These are phyloP conservation scores for Aspergillus sp. DNA, from an alignment of 2,329 filamentous ascomycete genomes.

Conservation along the genomic window DNA sequence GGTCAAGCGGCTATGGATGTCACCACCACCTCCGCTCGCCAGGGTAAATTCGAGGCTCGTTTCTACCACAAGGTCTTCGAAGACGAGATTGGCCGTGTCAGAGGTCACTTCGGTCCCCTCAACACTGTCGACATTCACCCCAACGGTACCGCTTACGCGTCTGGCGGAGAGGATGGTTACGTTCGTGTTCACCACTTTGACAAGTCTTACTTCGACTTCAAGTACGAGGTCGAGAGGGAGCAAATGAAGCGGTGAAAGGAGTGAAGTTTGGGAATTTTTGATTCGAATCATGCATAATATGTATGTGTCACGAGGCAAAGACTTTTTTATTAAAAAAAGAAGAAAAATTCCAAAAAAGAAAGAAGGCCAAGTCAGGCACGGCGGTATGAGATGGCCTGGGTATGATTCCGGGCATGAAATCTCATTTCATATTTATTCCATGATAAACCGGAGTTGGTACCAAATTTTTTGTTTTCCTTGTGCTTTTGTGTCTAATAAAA, in stretches of 20 bases:
- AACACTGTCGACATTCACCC: slow-evolving; percentile 96
- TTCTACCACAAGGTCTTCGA: slow-evolving; percentile 99
- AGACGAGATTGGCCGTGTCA: slow-evolving; percentile 95
- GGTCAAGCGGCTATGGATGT: slow-evolving; percentile 99
- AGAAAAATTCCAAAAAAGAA: slow-evolving; percentile 8
- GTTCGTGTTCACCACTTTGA: slow-evolving; percentile 98
- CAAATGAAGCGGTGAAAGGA: slow-evolving; percentile 40
- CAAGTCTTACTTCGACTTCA: slow-evolving; percentile 97
- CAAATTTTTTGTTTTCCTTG: slow-evolving; percentile 20
- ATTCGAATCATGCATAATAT: slow-evolving; percentile 25
- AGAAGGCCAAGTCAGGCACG: slow-evolving; percentile 18
- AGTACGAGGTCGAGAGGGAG: slow-evolving; percentile 97
- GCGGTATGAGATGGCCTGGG: slow-evolving; percentile 24
- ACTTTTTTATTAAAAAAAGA: slow-evolving; percentile 11
- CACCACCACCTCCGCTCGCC: slow-evolving; percentile 85
- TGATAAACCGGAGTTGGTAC: slow-evolving; percentile 37
- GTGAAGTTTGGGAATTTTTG: slow-evolving; percentile 5
- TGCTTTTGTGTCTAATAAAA: slow-evolving; percentile 32
- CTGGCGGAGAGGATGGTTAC: slow-evolving; percentile 96
- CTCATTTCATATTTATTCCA: slow-evolving; percentile 29
- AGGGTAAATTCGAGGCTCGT: slow-evolving; percentile 98
- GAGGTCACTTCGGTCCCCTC: slow-evolving; percentile 92
- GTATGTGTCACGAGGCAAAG: slow-evolving; percentile 34
- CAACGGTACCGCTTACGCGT: slow-evolving; percentile 86
- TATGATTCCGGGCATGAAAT: slow-evolving; percentile 22